Percentiles rank a stretch among this genome's conserved stretches.
These are phyloP conservation scores for Euphorbia peplus DNA, from an alignment of 345 rosid genomes.

Conservation along the genomic window DNA sequence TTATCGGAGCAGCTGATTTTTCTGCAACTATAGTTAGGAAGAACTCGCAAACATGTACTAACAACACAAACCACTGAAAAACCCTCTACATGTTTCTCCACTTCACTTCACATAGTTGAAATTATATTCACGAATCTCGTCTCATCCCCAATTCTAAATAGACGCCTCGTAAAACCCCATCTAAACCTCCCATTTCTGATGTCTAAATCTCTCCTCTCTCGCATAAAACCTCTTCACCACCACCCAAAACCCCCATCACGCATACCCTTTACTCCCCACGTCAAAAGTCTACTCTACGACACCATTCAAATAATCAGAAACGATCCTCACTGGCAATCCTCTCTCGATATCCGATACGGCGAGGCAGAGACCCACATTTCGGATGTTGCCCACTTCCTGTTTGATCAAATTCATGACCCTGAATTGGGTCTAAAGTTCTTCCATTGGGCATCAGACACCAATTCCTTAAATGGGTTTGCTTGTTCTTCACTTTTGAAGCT, in stretches of 20 bases:
- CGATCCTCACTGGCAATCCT: conserved; percentile 41
- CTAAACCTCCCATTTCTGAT: conserved; percentile 15
- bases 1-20: too few relatives aligned
- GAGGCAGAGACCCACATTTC: conserved; percentile 39
- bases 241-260: conserved; percentile 28
- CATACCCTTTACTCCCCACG: conserved; percentile 30
- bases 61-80: background rate
- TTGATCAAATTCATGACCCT: conserved; percentile 59
- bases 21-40: too few relatives aligned
- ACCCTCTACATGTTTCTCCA: background rate
- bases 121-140: too few relatives aligned
- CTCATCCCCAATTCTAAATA: too few relatives aligned
- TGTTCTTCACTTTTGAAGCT: conserved; percentile 75
- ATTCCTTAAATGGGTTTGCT: conserved; percentile 43
- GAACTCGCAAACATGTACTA: background rate
- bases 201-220: conserved; percentile 77
- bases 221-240: conserved; percentile 53
- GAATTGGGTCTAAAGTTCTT: conserved; percentile 60
- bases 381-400: conserved; percentile 57
- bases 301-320: conserved; percentile 52
- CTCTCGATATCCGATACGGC: conserved; percentile 39
- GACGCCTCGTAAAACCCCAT: background rate
- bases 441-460: conserved; percentile 43
- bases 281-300: conserved; percentile 44
- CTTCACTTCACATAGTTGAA: background rate